phyloP scores from a whole-genome alignment of 2,329 filamentous ascomycete genomes.

The Verticillium isaacii region DNA sequence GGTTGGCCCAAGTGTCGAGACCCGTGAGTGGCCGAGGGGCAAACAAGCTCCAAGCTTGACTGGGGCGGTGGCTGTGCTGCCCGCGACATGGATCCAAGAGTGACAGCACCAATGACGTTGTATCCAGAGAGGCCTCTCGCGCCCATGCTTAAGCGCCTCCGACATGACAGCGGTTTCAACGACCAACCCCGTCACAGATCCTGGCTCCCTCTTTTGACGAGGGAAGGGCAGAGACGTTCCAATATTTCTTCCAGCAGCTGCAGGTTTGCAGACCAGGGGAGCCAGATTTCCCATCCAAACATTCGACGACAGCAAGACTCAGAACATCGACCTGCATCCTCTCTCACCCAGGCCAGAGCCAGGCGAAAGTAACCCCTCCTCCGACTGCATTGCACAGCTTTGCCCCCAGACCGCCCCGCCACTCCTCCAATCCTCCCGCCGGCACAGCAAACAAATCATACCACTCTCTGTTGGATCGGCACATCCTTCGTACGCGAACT shows the following conservation, averaged over 20 bases:
- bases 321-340: neutral
- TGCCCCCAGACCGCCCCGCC: neutral
- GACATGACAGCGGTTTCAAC: neutral
- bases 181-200: neutral
- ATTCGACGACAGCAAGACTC: neutral
- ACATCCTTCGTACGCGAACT: neutral
- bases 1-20: too few relatives aligned
- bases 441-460: neutral
- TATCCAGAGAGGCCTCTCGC: neutral
- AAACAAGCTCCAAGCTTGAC: neutral
- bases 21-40: neutral
- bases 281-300: neutral
- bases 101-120: constrained; percentile 5
- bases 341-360: neutral
- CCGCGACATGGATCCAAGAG: neutral
- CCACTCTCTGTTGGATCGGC: neutral
- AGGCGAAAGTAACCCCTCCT: too few relatives aligned
- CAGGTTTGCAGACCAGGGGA: neutral
- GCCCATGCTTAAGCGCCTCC: neutral
- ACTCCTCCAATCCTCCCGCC: neutral
- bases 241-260: neutral
- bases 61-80: neutral
- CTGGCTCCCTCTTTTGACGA: neutral
- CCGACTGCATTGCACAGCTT: neutral
- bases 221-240: neutral